These are phyloP conservation scores for Kokia cookei DNA, from an alignment of 441 rosid species.

Conservation along the genomic window DNA sequence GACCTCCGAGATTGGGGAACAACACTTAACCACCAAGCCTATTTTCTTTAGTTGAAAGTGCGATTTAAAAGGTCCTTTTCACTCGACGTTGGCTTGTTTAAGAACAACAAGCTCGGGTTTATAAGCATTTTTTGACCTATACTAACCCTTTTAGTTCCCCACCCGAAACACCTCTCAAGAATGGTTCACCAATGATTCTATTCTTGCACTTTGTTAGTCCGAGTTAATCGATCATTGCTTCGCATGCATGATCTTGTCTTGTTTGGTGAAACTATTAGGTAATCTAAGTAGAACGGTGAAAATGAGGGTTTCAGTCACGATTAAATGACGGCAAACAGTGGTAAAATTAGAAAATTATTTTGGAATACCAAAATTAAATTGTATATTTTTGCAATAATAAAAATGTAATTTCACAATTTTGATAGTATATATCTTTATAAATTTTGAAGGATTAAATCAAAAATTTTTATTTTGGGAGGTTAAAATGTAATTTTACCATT, in stretches of 20 bases:
- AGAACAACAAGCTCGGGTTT: slow-evolving; percentile 29
- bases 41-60: no score
- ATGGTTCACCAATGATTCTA: slow-evolving; percentile 23
- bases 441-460: no score
- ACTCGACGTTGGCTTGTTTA: not conserved
- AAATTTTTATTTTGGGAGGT: no score
- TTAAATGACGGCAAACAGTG: not conserved
- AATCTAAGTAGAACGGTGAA: slow-evolving; percentile 30
- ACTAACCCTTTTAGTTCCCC: slow-evolving; percentile 30
- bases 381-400: no score
- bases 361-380: no score
- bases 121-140: slow-evolving; percentile 32
- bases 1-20: no score
- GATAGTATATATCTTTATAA: no score
- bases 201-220: slow-evolving; percentile 22
- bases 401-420: no score
- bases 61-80: no score
- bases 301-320: slow-evolving; percentile 34
- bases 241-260: slow-evolving; percentile 21
- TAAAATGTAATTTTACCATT: no score
- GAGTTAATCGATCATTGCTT: slow-evolving; percentile 20
- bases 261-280: slow-evolving; percentile 16
- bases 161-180: slow-evolving; percentile 25
- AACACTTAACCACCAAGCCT: no score
- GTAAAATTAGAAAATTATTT: no score